Evolutionary conservation across 1,284 basidiomycete species (phyloP).

Genomic region (Polyporus tsugae): DNA sequence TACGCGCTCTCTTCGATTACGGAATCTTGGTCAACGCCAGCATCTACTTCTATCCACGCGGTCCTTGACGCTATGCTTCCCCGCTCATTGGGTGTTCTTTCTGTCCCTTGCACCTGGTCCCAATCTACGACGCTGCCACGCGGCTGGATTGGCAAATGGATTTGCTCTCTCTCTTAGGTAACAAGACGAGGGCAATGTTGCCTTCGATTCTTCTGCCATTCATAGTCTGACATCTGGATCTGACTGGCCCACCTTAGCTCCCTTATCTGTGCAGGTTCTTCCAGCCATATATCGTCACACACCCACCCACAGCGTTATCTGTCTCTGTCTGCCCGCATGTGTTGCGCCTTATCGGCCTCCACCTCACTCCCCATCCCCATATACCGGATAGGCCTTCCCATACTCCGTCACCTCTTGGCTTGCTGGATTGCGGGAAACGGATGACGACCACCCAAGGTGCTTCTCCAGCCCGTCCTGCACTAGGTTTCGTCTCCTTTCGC

Average conservation of each 20-base stretch:
- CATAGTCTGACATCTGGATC: too few relatives aligned
- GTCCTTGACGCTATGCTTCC: not conserved
- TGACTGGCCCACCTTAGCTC: conserved; percentile 1
- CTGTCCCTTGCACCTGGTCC: too few relatives aligned
- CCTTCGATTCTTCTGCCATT: not conserved
- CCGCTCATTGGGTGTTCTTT: not conserved
- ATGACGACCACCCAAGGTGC: not conserved
- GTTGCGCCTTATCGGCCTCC: not conserved
- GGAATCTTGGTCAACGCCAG: not conserved
- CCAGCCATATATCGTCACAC: not conserved
- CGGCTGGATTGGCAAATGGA: not conserved
- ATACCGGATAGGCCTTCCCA: not conserved
- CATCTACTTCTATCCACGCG: not conserved
- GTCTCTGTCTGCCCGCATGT: not conserved
- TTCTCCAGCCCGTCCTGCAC: not conserved
- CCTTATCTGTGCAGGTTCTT: conserved; percentile 6
- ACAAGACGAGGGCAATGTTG: not conserved
- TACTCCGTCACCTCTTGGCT: not conserved
- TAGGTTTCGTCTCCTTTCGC: not conserved
- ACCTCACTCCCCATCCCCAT: not conserved
- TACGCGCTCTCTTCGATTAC: not conserved
- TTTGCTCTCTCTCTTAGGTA: not conserved
- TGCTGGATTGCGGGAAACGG: not conserved
- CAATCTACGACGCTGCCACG: too few relatives aligned
- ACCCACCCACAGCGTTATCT: not conserved